Base-by-base conservation (phyloP, 495 filamentous ascomycete species). In the Bacidia rubella region DNA sequence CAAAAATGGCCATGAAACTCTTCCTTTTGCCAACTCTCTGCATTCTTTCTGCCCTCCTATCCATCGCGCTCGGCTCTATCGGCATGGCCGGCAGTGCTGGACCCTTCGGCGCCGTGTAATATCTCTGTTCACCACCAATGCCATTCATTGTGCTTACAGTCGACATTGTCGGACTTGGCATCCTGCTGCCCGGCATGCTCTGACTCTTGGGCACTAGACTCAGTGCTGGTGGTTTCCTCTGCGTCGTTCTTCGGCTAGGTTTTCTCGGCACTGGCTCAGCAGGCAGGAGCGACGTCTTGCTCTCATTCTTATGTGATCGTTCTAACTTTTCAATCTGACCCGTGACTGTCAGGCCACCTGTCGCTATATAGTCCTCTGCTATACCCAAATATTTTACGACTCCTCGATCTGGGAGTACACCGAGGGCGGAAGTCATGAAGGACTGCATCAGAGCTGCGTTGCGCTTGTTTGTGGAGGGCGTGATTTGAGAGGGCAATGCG, bases 381-480 rank as follows among this genome's bases (percentile, higher is more conserved):
- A 83, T 74, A 3, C 81, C 68, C n/a, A 77, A 62, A 60, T 86
- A 95, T 38, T 82, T 75, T 32, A 95, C 62, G 17, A 86, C 67
- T 0, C 89, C 87, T 25, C 85, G 73, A 0, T 74, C 66, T 0
- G 80, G 61, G 0, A 63, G 32, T 11, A 94, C 85, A 1, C 78
- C 76, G 7, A 94, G 67, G 2, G 79, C 67, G 7, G 84, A 80
- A 15, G 80, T 70, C 57, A 96, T 69, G 60, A 80, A 82, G 2
- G 68, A 68, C 57, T 87, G 80, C 12, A 92, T 76, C 38, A 94
- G 65, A n/a, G 70, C 73, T 2, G 87, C 81, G 66, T 88, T 90
- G 38, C 88, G 81, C 46, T 85, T 85, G 66, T 95, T 96, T 35
- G 79, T 87, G 2, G 82, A 76, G 0, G 87, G 81, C 20, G 79